Base-by-base conservation (phyloP, 441 rosid genomes). In the Syzygium syzygioides region DNA sequence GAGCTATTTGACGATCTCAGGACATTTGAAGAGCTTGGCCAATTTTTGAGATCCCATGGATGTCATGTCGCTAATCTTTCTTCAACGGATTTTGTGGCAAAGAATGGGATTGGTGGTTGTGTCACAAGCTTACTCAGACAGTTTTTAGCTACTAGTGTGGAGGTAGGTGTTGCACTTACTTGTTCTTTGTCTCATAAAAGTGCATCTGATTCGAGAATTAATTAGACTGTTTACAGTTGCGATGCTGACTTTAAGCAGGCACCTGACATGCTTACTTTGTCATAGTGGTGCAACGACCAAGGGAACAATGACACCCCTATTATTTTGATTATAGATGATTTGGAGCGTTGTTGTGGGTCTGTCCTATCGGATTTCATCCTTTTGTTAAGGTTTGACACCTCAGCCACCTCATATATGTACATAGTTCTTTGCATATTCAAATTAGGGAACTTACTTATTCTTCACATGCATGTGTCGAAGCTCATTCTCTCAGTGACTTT, bases 11-110 rank as follows among this genome's bases (percentile, higher is more conserved):
- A 98, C 89, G 99, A 98, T 93, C 92, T 95, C 57, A 54, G 93
- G 91, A 95, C 99, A 57, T 97, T 95, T 85, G 91, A 96, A 90
- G 97, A 96, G 90, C 96, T 98, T 87, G 96, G 93, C 25, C 89
- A 90, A 56, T 95, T 94, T 89, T 93, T 98, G 92, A 96, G 93
- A 91, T 94, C 96, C 91, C 93, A 93, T 89, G 98, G 99, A 87
- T 96, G 95, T 86, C 96, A 94, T 89, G 98, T 97, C 68, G 99
- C 99, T 59, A 97, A 94, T 92, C 99, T 98, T 92, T 97, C 98
- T 86, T 97, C 99, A 4, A 57, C 88, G 89, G 98, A 98, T 83
- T 95, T 98, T 92, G 92, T 92, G 1, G 90, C 94, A 87, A 96
- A 95, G 93, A 95, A 86, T 91, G 99, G 99, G 64, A 92, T 95